Conservation (phyloP, 1,139 yeast species). For the Pichia sp. region DNA sequence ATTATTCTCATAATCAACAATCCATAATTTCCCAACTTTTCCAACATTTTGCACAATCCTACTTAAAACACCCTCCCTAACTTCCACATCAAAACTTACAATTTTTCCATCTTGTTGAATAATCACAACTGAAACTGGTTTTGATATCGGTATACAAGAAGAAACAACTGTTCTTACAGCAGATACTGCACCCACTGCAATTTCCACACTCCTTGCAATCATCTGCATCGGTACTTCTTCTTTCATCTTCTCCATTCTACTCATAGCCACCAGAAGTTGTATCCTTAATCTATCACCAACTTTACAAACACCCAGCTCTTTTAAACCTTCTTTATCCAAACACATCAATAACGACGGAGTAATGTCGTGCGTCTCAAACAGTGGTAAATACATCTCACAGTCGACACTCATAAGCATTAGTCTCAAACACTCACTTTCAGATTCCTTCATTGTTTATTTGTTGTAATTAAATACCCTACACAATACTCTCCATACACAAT, state of each 20-base stretch:
- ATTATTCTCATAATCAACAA: conserved; percentile 39
- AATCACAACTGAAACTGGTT: too few species aligned
- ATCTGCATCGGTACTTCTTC: conserved; percentile 34
- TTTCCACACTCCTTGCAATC: conserved; percentile 29
- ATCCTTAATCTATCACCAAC: conserved; percentile 79
- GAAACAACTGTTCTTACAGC: too few species aligned
- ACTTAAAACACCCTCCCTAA: conserved; percentile 63
- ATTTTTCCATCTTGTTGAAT: too few species aligned
- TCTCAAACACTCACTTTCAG: conserved; percentile 10
- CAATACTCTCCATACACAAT: too few species aligned
- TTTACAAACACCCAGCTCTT: conserved; percentile 66
- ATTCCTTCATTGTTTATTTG: conserved; percentile 6
- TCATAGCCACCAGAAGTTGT: conserved; percentile 45
- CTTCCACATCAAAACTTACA: conserved; percentile 64
- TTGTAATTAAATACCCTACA: too few species aligned
- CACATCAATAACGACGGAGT: conserved; percentile 55
- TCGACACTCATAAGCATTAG: conserved; percentile 30
- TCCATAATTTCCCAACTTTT: conserved; percentile 45
- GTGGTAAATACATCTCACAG: conserved; percentile 23
- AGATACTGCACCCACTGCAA: conserved; percentile 27
- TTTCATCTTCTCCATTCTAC: conserved; percentile 37
- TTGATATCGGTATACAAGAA: too few species aligned
- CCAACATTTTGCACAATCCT: conserved; percentile 33
- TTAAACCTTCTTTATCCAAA: conserved; percentile 62
- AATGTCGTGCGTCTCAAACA: conserved; percentile 43